phyloP scores from a whole-genome alignment of 164 flowering plant species.

The Annona cherimola region DNA sequence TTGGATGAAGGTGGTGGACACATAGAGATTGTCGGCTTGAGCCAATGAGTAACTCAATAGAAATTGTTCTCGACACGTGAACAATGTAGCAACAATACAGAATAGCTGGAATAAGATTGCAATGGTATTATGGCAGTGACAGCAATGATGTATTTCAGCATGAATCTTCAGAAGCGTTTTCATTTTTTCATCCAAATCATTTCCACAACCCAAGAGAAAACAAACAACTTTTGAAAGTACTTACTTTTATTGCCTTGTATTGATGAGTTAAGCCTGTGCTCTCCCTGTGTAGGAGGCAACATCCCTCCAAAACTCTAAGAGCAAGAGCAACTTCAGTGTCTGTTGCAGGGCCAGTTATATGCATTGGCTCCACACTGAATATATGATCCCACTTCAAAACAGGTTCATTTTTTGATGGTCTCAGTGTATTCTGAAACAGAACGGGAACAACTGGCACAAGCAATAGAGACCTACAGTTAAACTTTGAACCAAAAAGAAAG shows the following conservation, averaged over 20 bases:
- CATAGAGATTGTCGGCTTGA: background rate
- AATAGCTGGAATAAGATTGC: too few relatives aligned
- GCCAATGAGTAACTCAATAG: too few relatives aligned
- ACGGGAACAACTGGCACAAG: slow-evolving; percentile 78
- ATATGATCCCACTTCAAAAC: slow-evolving; percentile 60
- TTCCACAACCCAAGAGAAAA: background rate
- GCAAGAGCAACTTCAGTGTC: slow-evolving; percentile 92
- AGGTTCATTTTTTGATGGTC: slow-evolving; percentile 44
- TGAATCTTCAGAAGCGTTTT: background rate
- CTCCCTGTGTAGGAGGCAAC: slow-evolving; percentile 75
- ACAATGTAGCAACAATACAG: too few relatives aligned
- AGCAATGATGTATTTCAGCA: background rate
- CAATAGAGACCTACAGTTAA: slow-evolving; percentile 5
- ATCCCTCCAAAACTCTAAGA: slow-evolving; percentile 88
- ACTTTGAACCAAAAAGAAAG: background rate
- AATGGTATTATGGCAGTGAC: background rate
- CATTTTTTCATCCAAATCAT: background rate
- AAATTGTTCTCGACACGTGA: too few relatives aligned
- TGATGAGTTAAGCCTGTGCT: slow-evolving; percentile 64
- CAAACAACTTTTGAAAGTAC: background rate
- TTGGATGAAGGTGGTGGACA: background rate
- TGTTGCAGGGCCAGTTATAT: slow-evolving; percentile 77
- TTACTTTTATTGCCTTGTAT: slow-evolving; percentile 63
- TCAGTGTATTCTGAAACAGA: slow-evolving; percentile 69
- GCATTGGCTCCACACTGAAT: slow-evolving; percentile 75